Evolutionary conservation across 345 rosid species (phyloP), one percentile per base, ranked within the genome.

Genomic region (Eucalyptus fibrosa): DNA sequence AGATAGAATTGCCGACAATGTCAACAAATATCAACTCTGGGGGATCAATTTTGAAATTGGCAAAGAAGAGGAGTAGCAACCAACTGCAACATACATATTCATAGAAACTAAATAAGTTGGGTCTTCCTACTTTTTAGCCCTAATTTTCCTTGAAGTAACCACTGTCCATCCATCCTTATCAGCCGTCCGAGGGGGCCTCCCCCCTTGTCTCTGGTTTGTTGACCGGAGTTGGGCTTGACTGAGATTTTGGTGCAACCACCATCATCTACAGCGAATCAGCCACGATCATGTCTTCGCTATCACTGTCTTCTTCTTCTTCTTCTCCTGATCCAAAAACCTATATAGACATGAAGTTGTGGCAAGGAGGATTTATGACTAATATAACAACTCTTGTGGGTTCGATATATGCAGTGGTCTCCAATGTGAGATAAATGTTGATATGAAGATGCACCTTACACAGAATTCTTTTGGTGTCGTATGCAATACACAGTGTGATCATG

Each of bases 111-210:
- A 15, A 83, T 24, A 51, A 77, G 81, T n/a, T 47, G 34, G 42
- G 60, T 86, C 87, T 94, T 60, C 93, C 62, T 92, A 94, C 91
- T 89, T 93, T 34, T 91, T 93, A 86, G 96, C 96, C 91, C 90
- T 93, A 87, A 91, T 95, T 90, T 93, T 94, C 82, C 89, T 95
- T 53, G 94, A 87, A 34, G 94, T 93, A 86, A 96, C 97, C 28
- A 93, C 93, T 1, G 89, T 91, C 99, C 99, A 97, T 49, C 96
- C 99, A 88, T 97, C 98, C 83, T 93, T 94, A n/a, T 90, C 92
- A 89, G 92, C 92, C 34, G 51, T 86, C 81, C 86, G 90, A 40
- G 91, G 45, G 28, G 89, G 59, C 87, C 53, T 55, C 34, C 91
- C 80, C 45, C 56, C 93, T 26, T 1, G 24, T 90, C 90, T 13